Percentiles rank a stretch among this genome's conserved stretches.
phyloP scores from a whole-genome alignment of 2,329 filamentous ascomycete genomes.

The Colletotrichum karsti region DNA sequence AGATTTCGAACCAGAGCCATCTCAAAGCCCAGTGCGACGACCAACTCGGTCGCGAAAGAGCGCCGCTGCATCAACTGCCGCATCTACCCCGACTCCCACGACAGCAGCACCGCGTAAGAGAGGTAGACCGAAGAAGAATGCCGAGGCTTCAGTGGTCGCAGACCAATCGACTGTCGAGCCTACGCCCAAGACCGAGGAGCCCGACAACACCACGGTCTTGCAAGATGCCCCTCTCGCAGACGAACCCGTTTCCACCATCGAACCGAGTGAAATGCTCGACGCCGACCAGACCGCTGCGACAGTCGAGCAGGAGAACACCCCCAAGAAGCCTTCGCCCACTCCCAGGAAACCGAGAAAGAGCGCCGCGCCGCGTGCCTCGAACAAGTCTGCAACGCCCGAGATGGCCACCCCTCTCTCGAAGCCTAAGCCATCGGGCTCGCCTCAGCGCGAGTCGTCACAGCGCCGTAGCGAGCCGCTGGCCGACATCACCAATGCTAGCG shows the following conservation, averaged over 20 bases:
- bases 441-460: slow-evolving; percentile 59
- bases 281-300: slow-evolving; percentile 40
- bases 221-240: neutral
- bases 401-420: slow-evolving; percentile 47
- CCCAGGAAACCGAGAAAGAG: slow-evolving; percentile 72
- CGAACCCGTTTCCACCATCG: neutral
- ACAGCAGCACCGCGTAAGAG: slow-evolving; percentile 39
- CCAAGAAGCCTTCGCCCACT: slow-evolving; percentile 55
- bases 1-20: slow-evolving; percentile 81
- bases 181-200: neutral
- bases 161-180: neutral
- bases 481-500: slow-evolving; percentile 75
- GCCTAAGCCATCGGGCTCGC: slow-evolving; percentile 64
- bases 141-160: slow-evolving; percentile 39
- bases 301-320: slow-evolving; percentile 38
- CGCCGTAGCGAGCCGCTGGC: slow-evolving; percentile 67
- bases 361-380: slow-evolving; percentile 47
- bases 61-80: slow-evolving; percentile 53
- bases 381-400: slow-evolving; percentile 47
- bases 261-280: slow-evolving; percentile 47
- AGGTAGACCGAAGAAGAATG: slow-evolving; percentile 52
- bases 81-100: slow-evolving; percentile 48
- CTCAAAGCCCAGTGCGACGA: slow-evolving; percentile 61
- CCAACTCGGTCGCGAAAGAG: slow-evolving; percentile 53
- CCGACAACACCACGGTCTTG: neutral